These are phyloP conservation scores for Fusarium sp. DNA, from an alignment of 2,329 filamentous ascomycete genomes.

Conservation along the genomic window DNA sequence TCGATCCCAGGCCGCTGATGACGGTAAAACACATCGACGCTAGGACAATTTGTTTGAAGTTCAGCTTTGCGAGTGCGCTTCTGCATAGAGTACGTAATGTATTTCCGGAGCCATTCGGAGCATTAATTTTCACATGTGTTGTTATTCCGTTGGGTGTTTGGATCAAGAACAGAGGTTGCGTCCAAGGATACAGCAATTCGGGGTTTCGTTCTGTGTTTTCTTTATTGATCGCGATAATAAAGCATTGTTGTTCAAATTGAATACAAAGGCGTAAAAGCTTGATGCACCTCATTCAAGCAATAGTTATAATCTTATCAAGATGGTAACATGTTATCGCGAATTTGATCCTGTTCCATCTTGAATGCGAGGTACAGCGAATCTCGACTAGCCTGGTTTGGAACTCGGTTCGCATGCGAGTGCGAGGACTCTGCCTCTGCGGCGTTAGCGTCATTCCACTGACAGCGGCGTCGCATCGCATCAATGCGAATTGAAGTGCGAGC, in stretches of 20 bases:
- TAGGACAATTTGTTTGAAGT: not conserved
- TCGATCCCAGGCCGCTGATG: not conserved
- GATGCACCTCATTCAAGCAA: too few species aligned
- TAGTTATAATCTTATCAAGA: not conserved
- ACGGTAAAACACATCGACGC: not conserved
- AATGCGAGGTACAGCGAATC: not conserved
- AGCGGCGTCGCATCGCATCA: not conserved
- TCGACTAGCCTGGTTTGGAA: not conserved
- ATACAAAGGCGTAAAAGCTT: too few species aligned
- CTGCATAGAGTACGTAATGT: not conserved
- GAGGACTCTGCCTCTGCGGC: not conserved
- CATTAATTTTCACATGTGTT: too few species aligned
- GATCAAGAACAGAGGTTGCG: too few species aligned
- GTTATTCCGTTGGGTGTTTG: not conserved
- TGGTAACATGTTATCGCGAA: not conserved
- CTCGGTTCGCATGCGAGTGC: conserved; percentile 5
- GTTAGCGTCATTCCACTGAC: not conserved
- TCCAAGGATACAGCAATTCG: too few species aligned
- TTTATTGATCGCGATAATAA: too few species aligned
- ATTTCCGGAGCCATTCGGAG: not conserved
- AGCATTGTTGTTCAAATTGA: too few species aligned
- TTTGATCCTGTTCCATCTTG: not conserved
- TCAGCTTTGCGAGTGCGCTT: not conserved
- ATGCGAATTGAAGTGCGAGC: conserved; percentile 2
- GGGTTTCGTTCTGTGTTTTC: too few species aligned